Conservation (phyloP, 192 early-diverging fungal species). For the Entophlyctis luteolus region DNA sequence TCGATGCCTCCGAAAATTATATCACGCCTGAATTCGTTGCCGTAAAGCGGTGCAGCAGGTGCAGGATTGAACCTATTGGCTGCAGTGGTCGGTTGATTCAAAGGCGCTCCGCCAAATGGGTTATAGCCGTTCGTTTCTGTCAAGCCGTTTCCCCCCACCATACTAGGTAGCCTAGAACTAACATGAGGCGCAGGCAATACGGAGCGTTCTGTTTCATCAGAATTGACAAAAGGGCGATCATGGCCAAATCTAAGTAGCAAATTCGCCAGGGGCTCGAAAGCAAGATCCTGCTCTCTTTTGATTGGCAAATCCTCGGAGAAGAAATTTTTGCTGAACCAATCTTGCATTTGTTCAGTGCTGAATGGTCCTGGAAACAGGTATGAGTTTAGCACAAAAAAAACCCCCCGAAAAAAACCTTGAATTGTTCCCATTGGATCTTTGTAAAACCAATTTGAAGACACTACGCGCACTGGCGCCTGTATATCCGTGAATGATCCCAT, state of each 20-base stretch:
- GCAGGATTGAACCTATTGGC: not conserved
- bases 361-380: constrained; percentile 68
- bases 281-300: constrained; percentile 69
- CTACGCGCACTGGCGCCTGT: not conserved
- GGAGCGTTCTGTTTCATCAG: constrained; percentile 4
- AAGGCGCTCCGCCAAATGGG: not conserved
- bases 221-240: constrained; percentile 68
- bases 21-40: constrained; percentile 1
- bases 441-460: constrained; percentile 67
- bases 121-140: constrained; percentile 14
- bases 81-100: not conserved
- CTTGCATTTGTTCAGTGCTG: constrained; percentile 84
- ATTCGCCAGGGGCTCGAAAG: constrained; percentile 73
- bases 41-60: not conserved
- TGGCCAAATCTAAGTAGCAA: constrained; percentile 65
- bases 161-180: not conserved
- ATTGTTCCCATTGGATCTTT: constrained; percentile 78
- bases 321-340: constrained; percentile 86
- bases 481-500: not conserved
- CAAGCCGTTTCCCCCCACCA: not conserved
- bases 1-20: constrained; percentile 10
- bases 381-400: not conserved
- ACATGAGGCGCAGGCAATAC: not conserved
- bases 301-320: constrained; percentile 78
- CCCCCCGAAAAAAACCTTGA: constrained; percentile 45